Base-by-base conservation (phyloP, 1,284 basidiomycete species). In the Entoloma clypeatum region DNA sequence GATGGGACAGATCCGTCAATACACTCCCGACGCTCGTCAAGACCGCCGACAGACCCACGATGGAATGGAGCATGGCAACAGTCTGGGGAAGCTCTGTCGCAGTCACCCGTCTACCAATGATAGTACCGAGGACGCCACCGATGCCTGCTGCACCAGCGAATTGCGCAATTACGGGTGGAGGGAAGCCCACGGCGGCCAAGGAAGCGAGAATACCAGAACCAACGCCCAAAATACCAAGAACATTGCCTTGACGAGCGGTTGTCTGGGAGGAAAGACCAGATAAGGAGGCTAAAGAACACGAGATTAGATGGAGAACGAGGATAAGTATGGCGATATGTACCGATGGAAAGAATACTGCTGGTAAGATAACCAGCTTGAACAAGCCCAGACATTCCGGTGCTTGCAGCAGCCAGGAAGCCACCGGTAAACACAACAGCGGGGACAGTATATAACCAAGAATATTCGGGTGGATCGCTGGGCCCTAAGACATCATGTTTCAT, bases 31-130 rank as follows among this genome's bases (percentile, higher is more conserved):
- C 82, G 38, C 81, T 86, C 9, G 89, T 92, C 55, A 92, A 67
- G 21, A 92, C 87, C 1, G 88, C 88, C 1, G 88, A 88, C 14
- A 92, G 73, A 62, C 88, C 88, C 34, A 92, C 88, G 13, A 90
- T 88, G 23, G 83, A 86, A 58, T 91, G 87, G 28, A 73, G 59
- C 47, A 71, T 61, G 6, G 71, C 71, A 7, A 73, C 71, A 41
- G 63, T 87, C 60, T 92, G 89, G 4, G 88, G 88, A 13, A 92
- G 71, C 55, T 92, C 88, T 25, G 88, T 91, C 7, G 86, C 82
- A 9, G 86, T 89, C 33, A 91, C 86, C 22, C 88, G 77, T 24
- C 87, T 71, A 27, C 89, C 88, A 45, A 92, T 76, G 45, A 86
- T 63, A 10, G 79, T 63, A 23, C 88, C 88, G 14, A 83, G 60